Evolutionary conservation across 306 rosid genomes (phyloP).

Genomic region (Vigna trinervia): DNA sequence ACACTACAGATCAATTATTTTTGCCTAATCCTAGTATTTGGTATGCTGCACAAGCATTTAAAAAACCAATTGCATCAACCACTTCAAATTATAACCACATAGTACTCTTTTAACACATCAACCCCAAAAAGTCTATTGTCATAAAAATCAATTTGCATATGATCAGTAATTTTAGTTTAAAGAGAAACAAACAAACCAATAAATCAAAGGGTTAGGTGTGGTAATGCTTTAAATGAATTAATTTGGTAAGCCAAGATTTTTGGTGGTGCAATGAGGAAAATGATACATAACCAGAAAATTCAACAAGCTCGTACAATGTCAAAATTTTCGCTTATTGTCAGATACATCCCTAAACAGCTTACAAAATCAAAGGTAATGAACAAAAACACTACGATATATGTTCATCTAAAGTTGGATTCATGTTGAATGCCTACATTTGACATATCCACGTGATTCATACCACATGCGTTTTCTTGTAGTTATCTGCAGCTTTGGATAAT

Average conservation of each 20-base stretch:
- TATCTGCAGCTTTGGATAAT: conserved; percentile 89
- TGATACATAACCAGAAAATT: conserved; percentile 19
- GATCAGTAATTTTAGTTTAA: neutral
- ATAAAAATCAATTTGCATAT: neutral
- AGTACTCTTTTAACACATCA: neutral
- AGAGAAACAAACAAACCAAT: neutral
- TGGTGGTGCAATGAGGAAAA: conserved; percentile 29
- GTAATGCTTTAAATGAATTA: conserved; percentile 28
- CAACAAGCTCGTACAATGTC: conserved; percentile 31
- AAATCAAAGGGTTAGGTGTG: conserved; percentile 10
- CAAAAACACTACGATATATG: conserved; percentile 24
- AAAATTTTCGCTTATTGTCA: conserved; percentile 41
- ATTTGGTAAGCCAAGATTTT: conserved; percentile 9
- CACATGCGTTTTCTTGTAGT: conserved; percentile 71
- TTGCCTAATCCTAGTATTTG: no score
- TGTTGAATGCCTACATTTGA: conserved; percentile 20
- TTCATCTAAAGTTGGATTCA: conserved; percentile 40
- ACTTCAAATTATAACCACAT: neutral
- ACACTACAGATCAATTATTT: no score
- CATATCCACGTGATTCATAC: conserved; percentile 44
- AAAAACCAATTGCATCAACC: neutral
- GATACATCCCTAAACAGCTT: conserved; percentile 36
- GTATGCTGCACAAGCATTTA: neutral
- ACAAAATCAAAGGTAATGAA: conserved; percentile 43
- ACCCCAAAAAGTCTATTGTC: neutral